phyloP scores from a whole-genome alignment of 2,329 filamentous ascomycete genomes.

The Trichoderma harzianum region DNA sequence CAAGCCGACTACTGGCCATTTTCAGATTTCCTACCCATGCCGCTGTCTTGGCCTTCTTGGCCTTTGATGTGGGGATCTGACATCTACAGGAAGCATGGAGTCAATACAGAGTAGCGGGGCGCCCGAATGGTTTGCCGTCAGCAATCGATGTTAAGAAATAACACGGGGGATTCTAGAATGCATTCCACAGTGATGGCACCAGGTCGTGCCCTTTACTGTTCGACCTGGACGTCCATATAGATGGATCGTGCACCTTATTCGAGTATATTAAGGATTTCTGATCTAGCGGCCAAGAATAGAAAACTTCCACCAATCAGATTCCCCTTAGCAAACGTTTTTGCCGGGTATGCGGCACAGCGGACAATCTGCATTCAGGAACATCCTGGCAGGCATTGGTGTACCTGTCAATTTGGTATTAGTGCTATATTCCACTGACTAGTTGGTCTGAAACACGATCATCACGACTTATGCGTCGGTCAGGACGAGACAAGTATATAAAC shows the following conservation, averaged over 20 bases:
- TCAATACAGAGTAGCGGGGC: background rate
- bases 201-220: background rate
- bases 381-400: background rate
- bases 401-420: constrained; percentile 11
- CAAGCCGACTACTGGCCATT: background rate
- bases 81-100: background rate
- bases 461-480: background rate
- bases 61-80: background rate
- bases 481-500: background rate
- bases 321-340: background rate
- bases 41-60: background rate
- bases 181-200: background rate
- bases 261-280: background rate
- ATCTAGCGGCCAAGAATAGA: background rate
- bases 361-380: background rate
- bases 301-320: constrained; percentile 1
- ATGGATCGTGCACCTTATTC: background rate
- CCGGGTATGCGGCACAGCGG: constrained; percentile 10
- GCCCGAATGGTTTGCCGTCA: background rate
- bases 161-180: background rate
- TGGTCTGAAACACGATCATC: background rate
- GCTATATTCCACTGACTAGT: background rate
- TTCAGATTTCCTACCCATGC: background rate
- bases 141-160: background rate
- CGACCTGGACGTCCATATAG: background rate